Percentiles rank a stretch among this genome's conserved stretches.
phyloP scores from a whole-genome alignment of 495 filamentous ascomycete genomes.

The Astrocystis sublimbata region DNA sequence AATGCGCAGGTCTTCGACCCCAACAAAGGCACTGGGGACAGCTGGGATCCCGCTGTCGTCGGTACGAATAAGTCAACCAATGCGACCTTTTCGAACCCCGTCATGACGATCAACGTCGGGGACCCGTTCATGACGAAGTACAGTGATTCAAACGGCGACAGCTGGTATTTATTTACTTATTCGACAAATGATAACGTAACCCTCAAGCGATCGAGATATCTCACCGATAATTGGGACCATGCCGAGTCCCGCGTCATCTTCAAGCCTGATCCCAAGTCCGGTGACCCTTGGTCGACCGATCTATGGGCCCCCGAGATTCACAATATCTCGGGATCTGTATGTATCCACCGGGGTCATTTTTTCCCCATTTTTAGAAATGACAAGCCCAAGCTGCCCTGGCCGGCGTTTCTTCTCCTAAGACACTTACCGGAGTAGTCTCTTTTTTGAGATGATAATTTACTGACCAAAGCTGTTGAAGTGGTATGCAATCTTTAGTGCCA shows the following conservation, averaged over 20 bases:
- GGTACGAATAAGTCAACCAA: slow-evolving; percentile 37
- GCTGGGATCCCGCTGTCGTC: slow-evolving; percentile 28
- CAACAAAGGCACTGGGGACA: slow-evolving; percentile 24
- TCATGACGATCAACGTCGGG: slow-evolving; percentile 33
- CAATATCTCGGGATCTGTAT: slow-evolving; percentile 37
- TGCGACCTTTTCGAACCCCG: slow-evolving; percentile 37
- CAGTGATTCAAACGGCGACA: slow-evolving; percentile 27
- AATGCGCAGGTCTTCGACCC: slow-evolving; percentile 30
- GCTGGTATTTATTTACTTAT: slow-evolving; percentile 39
- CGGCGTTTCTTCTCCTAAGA: too few relatives aligned
- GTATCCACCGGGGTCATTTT: too few relatives aligned
- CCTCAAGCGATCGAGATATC: slow-evolving; percentile 33
- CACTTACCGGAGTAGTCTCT: too few relatives aligned
- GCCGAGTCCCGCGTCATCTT: slow-evolving; percentile 45
- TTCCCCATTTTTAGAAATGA: too few relatives aligned
- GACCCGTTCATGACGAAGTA: slow-evolving; percentile 32
- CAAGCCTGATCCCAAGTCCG: slow-evolving; percentile 35
- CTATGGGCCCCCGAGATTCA: slow-evolving; percentile 55
- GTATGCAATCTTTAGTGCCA: slow-evolving; percentile 56
- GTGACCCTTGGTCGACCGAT: slow-evolving; percentile 45
- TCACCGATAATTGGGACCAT: slow-evolving; percentile 46
- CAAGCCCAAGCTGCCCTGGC: too few relatives aligned
- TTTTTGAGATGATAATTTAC: too few relatives aligned
- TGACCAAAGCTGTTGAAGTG: too few relatives aligned
- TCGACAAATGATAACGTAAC: slow-evolving; percentile 36